These are phyloP conservation scores for Eucalyptus sp. DNA, from an alignment of 345 rosid species.

Conservation along the genomic window DNA sequence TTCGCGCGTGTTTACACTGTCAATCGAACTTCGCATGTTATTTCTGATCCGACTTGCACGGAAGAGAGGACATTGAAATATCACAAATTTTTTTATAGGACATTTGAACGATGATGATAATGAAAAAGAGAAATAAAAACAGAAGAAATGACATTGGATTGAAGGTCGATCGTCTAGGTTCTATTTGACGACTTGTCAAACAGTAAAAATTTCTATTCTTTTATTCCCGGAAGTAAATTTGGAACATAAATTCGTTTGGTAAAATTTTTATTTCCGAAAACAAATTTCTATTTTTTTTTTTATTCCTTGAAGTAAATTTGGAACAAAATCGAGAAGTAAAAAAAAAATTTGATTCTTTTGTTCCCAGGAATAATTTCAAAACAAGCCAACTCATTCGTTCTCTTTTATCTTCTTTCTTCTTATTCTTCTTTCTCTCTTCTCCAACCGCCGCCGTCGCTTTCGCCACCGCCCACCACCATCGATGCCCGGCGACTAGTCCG, in stretches of 20 bases:
- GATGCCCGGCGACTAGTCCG: fast-evolving
- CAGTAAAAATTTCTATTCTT: fast-evolving
- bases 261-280: fast-evolving
- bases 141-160: neutral
- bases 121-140: too few relatives aligned
- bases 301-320: fast-evolving
- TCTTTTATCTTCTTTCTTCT: too few relatives aligned
- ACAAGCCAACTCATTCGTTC: too few relatives aligned
- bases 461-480: fast-evolving
- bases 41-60: neutral
- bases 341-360: fast-evolving
- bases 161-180: too few relatives aligned
- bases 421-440: too few relatives aligned
- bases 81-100: too few relatives aligned
- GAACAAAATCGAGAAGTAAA: too few relatives aligned
- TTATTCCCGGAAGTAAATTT: fast-evolving
- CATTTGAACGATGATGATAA: too few relatives aligned
- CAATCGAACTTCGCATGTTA: neutral
- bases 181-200: fast-evolving
- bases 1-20: fast-evolving
- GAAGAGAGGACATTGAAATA: neutral
- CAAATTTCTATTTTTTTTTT: too few relatives aligned
- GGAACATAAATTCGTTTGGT: fast-evolving
- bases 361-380: fast-evolving
- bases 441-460: fast-evolving